Evolutionary conservation across 2,329 filamentous ascomycete species (phyloP).

Genomic region (Neonectria coccinea): DNA sequence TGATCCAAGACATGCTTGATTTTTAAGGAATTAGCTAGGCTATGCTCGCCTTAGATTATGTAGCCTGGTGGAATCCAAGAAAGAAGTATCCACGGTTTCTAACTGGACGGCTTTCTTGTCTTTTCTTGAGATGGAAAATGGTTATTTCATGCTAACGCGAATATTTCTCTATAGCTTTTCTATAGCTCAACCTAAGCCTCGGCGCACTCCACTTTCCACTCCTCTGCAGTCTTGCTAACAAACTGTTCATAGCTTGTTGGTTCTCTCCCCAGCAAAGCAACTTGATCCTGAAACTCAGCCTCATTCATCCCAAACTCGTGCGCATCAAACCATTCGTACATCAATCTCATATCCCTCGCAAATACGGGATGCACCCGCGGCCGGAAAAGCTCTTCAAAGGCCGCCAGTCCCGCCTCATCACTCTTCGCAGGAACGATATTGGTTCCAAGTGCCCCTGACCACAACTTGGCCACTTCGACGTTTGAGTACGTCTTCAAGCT

Average conservation of each 20-base stretch:
- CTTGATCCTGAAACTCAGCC: slow-evolving; percentile 26
- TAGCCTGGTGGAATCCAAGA: too few species aligned
- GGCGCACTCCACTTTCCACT: slow-evolving; percentile 14
- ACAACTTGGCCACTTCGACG: slow-evolving; percentile 18
- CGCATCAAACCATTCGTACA: slow-evolving; percentile 28
- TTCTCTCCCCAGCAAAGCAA: slow-evolving; percentile 16
- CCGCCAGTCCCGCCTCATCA: slow-evolving; percentile 11
- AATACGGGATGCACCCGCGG: background rate
- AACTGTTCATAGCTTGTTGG: slow-evolving; percentile 27
- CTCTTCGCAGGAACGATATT: slow-evolving; percentile 8
- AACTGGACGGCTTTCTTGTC: too few species aligned
- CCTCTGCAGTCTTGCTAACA: slow-evolving; percentile 9
- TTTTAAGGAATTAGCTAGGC: too few species aligned
- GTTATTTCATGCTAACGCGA: too few species aligned
- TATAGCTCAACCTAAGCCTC: too few species aligned
- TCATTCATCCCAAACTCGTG: slow-evolving; percentile 26
- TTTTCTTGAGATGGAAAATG: too few species aligned
- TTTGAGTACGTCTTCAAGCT: slow-evolving; percentile 25
- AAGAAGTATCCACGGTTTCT: too few species aligned
- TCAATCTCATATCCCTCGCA: slow-evolving; percentile 28
- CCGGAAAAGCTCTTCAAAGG: slow-evolving; percentile 16
- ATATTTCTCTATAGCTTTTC: too few species aligned
- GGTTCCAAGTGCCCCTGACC: slow-evolving; percentile 22
- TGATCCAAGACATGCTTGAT: too few species aligned
- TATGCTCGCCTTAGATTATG: too few species aligned